Conservation (phyloP, 2,329 filamentous ascomycete species). For the Penicillium sp. region DNA sequence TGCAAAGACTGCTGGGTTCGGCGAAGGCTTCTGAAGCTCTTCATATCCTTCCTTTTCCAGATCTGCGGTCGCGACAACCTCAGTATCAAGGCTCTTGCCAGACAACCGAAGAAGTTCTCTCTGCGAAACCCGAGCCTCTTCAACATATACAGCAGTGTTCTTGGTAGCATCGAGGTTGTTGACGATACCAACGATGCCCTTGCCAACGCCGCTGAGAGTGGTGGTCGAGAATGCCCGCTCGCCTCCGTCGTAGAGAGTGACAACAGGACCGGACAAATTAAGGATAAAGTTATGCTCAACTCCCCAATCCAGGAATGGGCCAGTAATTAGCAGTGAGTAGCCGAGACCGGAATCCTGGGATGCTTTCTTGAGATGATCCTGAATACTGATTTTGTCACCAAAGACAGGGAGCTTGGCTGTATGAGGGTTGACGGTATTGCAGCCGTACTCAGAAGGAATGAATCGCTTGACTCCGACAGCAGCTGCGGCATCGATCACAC, state of each 20-base stretch:
- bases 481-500: slow-evolving; percentile 34
- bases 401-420: slow-evolving; percentile 33
- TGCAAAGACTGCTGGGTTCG: slow-evolving; percentile 21
- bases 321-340: slow-evolving; percentile 35
- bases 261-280: slow-evolving; percentile 37
- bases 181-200: slow-evolving; percentile 54
- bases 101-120: slow-evolving; percentile 36
- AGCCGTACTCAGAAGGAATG: slow-evolving; percentile 41
- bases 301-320: slow-evolving; percentile 38
- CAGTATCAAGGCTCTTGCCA: slow-evolving; percentile 29
- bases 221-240: slow-evolving; percentile 52
- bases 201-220: slow-evolving; percentile 49
- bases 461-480: slow-evolving; percentile 33
- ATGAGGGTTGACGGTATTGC: slow-evolving; percentile 29
- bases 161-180: slow-evolving; percentile 54
- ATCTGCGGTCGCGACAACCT: slow-evolving; percentile 29
- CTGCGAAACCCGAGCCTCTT: slow-evolving; percentile 50
- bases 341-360: slow-evolving; percentile 23
- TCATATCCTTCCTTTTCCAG: slow-evolving; percentile 30
- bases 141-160: slow-evolving; percentile 54
- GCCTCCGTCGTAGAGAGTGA: slow-evolving; percentile 54
- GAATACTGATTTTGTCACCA: slow-evolving; percentile 31
- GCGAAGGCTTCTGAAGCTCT: slow-evolving; percentile 33
- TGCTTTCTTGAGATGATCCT: slow-evolving; percentile 29
- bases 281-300: slow-evolving; percentile 47